These are phyloP conservation scores for Cyclotella distinguenda DNA, from an alignment of 108 stramenopile genomes.

Conservation along the genomic window DNA sequence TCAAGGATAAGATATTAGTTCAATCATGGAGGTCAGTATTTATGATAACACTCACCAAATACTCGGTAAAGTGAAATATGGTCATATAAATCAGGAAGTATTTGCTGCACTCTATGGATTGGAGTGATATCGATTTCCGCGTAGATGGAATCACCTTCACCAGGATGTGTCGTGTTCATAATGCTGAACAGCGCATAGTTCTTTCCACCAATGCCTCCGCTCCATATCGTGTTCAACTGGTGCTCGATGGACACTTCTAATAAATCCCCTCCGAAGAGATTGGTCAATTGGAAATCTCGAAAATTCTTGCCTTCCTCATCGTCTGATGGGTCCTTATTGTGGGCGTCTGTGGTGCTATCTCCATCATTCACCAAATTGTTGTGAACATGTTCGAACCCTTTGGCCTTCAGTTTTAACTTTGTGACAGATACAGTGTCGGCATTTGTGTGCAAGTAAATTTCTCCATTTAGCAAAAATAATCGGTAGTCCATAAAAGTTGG, in stretches of 20 bases:
- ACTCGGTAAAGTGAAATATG: slow-evolving; percentile 4
- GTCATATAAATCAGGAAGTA: slow-evolving; percentile 28
- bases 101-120: slow-evolving; percentile 28
- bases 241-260: slow-evolving; percentile 19
- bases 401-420: slow-evolving; percentile 19
- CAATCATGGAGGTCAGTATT: no score
- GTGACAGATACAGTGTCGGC: slow-evolving; percentile 27
- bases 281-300: slow-evolving; percentile 19
- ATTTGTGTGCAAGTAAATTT: slow-evolving; percentile 38
- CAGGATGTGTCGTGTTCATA: slow-evolving; percentile 31
- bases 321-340: neutral
- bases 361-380: neutral
- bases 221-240: slow-evolving; percentile 42
- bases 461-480: slow-evolving; percentile 29
- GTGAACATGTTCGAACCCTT: slow-evolving; percentile 12
- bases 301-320: slow-evolving; percentile 11
- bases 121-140: slow-evolving; percentile 37
- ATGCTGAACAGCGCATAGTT: slow-evolving; percentile 40
- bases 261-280: slow-evolving; percentile 33
- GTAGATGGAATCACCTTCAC: slow-evolving; percentile 20
- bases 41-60: slow-evolving; percentile 18
- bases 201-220: slow-evolving; percentile 28
- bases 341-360: neutral
- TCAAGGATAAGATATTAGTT: no score
- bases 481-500: slow-evolving; percentile 45